Evolutionary conservation across 306 rosid genomes (phyloP).

Genomic region (Gynostemma pentaphyllum): DNA sequence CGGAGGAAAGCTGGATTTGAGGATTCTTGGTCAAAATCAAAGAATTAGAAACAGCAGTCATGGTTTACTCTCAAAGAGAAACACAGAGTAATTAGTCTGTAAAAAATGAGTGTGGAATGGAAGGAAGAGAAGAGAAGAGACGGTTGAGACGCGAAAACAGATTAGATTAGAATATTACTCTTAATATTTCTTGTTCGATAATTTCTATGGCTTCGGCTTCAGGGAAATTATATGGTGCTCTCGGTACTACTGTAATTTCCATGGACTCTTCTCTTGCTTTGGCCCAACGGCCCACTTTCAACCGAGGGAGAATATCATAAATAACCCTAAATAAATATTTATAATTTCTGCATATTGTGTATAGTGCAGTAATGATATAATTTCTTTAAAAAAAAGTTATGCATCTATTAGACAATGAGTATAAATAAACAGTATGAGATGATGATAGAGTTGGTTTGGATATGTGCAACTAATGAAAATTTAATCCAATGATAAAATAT

Average conservation of each 20-base stretch:
- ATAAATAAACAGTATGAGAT: too few species aligned
- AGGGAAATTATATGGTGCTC: background rate
- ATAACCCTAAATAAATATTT: too few species aligned
- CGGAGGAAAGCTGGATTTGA: slow-evolving; percentile 22
- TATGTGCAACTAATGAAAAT: too few species aligned
- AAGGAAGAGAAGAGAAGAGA: background rate
- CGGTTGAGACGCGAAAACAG: slow-evolving; percentile 1
- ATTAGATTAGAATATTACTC: background rate
- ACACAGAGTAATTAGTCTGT: slow-evolving; percentile 1
- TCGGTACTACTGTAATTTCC: background rate
- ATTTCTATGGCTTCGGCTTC: slow-evolving; percentile 16
- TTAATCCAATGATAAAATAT: too few species aligned
- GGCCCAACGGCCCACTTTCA: too few species aligned
- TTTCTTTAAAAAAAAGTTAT: too few species aligned
- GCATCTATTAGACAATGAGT: too few species aligned
- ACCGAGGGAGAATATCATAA: too few species aligned
- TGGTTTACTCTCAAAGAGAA: slow-evolving; percentile 10
- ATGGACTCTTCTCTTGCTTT: background rate
- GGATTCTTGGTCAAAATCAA: slow-evolving; percentile 27
- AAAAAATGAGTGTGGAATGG: background rate
- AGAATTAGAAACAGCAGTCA: slow-evolving; percentile 58
- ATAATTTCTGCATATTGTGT: too few species aligned
- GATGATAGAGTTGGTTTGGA: too few species aligned
- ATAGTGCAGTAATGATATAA: too few species aligned
- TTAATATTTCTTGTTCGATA: slow-evolving; percentile 24